Evolutionary conservation across 768 basidiomycete genomes (phyloP), one percentile per base, ranked within the genome.

Genomic region (Xerocomellus dryophilus): DNA sequence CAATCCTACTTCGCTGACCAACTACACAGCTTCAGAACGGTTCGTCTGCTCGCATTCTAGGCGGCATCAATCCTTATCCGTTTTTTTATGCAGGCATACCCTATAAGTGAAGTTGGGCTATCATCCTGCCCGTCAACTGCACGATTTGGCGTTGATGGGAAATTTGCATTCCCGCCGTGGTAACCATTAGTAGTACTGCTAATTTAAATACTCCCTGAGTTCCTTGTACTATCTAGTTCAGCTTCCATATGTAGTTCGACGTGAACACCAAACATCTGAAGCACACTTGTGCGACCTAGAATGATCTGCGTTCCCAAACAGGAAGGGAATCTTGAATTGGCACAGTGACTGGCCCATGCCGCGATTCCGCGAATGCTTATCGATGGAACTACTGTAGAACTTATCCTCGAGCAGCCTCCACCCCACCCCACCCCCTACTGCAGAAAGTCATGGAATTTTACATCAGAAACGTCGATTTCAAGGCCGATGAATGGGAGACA

Each of bases 401-500:
- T 42, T 34, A 43, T 41, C 25, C 25, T 47, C 54, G 17, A 54
- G 25, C 34, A 7, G 17, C 34, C n/a, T n/a, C n/a, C 21, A 36
- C 27, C 42, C 27, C 36, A 10, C 35, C 25, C 17, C 44, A 35
- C n/a, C 9, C 9, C 6, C 21, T n/a, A n/a, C 17, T n/a, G n/a
- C 11, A 11, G 27, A n/a, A 18, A 29, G n/a, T 18, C 6, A 77
- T 78, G 77, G 76, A 77, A 36, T 62, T 78, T 40, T 59, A 60
- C 18, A 61, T 78, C 25, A 62, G 53, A 11, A 63, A 67, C 27
- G 51, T 79, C 9, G 47, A 63, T 17, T 68, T 60, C 52, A 71
- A 74, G 12, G 78, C 76, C 2, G 79, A 76, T 51, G 61, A 76
- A 42, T 86, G 79, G 75, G 78, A 80, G 35, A 74, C 89, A 17